Evolutionary conservation across 306 rosid genomes (phyloP).

Genomic region (Canavalia ensiformis): DNA sequence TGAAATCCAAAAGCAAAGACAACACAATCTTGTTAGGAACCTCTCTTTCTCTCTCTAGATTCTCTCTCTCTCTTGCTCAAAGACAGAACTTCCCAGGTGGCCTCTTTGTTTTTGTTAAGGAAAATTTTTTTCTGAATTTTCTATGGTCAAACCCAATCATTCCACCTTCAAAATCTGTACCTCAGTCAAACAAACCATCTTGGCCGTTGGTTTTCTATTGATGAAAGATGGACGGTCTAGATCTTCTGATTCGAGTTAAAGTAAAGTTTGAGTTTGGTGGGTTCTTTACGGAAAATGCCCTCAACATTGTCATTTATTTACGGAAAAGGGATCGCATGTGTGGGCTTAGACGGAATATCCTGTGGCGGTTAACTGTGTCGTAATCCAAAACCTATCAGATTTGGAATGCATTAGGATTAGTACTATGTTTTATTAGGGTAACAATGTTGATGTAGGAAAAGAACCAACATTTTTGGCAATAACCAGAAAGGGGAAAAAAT

Average conservation of each 20-base stretch:
- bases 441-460: background rate
- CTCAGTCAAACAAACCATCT: constrained; percentile 51
- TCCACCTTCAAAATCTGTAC: constrained; percentile 55
- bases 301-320: constrained; percentile 4
- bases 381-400: background rate
- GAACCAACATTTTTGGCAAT: background rate
- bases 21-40: constrained; percentile 31
- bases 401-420: background rate
- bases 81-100: constrained; percentile 53
- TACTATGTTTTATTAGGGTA: background rate
- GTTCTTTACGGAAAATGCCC: constrained; percentile 40
- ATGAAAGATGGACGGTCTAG: constrained; percentile 4
- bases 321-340: constrained; percentile 14
- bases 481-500: background rate
- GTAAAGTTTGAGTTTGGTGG: constrained; percentile 27
- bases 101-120: constrained; percentile 21
- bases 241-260: constrained; percentile 39
- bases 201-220: constrained; percentile 28
- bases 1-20: background rate
- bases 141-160: constrained; percentile 65
- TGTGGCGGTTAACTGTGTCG: background rate
- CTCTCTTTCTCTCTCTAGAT: constrained; percentile 30
- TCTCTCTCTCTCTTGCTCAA: constrained; percentile 5
- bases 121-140: constrained; percentile 31
- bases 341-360: constrained; percentile 33